Percentiles rank a stretch among this genome's conserved stretches.
phyloP scores from a whole-genome alignment of 176 grass and related monocot species.

The Urochloa ruziziensis region DNA sequence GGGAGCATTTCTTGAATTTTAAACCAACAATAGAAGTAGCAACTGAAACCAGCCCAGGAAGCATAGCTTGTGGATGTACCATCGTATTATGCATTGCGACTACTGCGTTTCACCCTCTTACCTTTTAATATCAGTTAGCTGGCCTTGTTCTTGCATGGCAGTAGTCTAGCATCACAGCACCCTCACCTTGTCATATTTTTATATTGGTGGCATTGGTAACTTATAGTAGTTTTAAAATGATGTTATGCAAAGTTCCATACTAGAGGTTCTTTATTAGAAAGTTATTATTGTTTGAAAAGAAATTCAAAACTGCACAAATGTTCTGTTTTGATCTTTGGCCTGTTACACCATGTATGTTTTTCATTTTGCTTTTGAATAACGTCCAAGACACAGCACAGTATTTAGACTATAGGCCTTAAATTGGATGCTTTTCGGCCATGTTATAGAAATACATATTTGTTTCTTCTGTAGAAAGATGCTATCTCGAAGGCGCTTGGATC shows the following conservation, averaged over 20 bases:
- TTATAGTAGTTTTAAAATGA: not conserved
- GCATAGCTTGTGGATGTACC: not conserved
- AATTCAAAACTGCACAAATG: not conserved
- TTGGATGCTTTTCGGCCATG: not conserved
- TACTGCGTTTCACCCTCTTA: not conserved
- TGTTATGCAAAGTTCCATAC: not conserved
- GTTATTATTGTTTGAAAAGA: not conserved
- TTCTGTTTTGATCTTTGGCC: not conserved
- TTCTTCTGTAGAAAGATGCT: conserved; percentile 76
- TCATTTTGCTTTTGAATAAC: not conserved
- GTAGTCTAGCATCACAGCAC: not conserved
- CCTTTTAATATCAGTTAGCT: not conserved
- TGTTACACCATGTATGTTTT: not conserved
- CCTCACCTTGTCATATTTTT: not conserved
- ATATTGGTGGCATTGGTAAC: not conserved
- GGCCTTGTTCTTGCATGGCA: not conserved
- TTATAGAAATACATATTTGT: not conserved
- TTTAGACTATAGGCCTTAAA: not conserved
- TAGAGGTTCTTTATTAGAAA: not conserved
- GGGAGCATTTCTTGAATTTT: not conserved
- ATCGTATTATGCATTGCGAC: not conserved
- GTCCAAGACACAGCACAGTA: not conserved
- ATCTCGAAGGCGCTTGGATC: conserved; percentile 83
- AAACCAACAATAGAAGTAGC: not conserved
- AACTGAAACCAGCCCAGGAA: not conserved